phyloP scores from a whole-genome alignment of 352 stramenopile genomes.

The Poterioochromonas sp. region DNA sequence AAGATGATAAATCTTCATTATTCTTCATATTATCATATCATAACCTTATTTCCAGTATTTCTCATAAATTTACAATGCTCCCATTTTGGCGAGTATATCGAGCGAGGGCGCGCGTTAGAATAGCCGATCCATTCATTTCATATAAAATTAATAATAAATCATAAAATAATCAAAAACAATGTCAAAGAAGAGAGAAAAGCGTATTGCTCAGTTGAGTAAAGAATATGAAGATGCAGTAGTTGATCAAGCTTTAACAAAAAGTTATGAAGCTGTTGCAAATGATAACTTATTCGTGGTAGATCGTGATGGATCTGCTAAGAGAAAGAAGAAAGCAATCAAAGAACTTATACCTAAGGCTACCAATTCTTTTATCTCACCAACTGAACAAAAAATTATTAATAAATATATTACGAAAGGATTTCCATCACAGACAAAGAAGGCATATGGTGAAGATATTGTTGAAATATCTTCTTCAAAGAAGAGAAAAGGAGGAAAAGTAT shows the following conservation, averaged over 20 bases:
- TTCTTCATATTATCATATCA: too few relatives aligned
- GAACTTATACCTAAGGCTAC: constrained; percentile 1
- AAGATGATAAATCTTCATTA: too few relatives aligned
- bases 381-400: not conserved
- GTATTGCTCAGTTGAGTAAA: not conserved
- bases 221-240: not conserved
- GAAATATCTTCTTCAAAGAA: not conserved
- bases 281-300: constrained; percentile 19
- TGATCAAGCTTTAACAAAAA: not conserved
- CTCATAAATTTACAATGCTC: too few relatives aligned
- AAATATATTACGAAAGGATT: not conserved
- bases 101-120: too few relatives aligned
- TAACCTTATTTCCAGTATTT: too few relatives aligned
- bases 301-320: not conserved
- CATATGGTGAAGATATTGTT: not conserved
- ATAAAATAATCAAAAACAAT: not conserved
- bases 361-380: not conserved
- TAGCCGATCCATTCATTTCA: too few relatives aligned
- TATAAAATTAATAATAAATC: too few relatives aligned
- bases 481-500: not conserved
- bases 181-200: not conserved
- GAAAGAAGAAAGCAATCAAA: not conserved
- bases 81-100: too few relatives aligned
- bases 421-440: not conserved
- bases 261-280: not conserved